Base-by-base conservation (phyloP, 805 yeast genomes). In the Suhomyces vadensis region DNA sequence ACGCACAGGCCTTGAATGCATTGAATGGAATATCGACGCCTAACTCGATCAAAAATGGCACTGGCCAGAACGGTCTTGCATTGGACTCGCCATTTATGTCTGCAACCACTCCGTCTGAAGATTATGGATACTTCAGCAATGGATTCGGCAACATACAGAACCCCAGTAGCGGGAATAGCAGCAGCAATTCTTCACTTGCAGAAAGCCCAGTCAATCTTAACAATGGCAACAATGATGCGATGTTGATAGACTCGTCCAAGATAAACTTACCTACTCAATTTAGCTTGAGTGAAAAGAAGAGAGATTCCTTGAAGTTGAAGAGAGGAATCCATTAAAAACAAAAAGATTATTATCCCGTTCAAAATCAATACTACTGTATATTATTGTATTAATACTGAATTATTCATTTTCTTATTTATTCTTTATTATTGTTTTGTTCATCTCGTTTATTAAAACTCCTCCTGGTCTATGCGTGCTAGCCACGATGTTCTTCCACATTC, bases 81-180 rank as follows among this genome's bases (percentile, higher is more conserved):
- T 60, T 71, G 41, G 73, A 71, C 41, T 67, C 73, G 5, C 77
- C 75, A 17, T 71, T 71, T 48, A 63, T 67, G 61, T 65, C 72
- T 10, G 70, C 73, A 3, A 56, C 64, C 3, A 60, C 64, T 2
- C 68, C 67, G 4, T 52, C 64, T 4, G 74, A 70, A 7, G 74
- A 70, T 37, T 61, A 50, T 40, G 62, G 63, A 10, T 64, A 61
- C 47, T 64, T 64, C 54, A 51, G 59, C 21, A 50, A 54, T 44
- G 55, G 56, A 3, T 51, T 50, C 29, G 39, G 42, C 2, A 21
- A 8, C 11, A 20, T 39, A 5, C 24, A 22, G 37, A 38, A 11
- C 23, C 26, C 33, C 10, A 31, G 37, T 7, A 40, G 43, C 5
- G 48, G 49, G 9, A 31, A 20, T 35, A 37, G 41, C 19, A 51